Percentiles rank a stretch among this genome's conserved stretches.
Conservation (phyloP, 1,139 yeast species). For the Wickerhamomyces sp. region DNA sequence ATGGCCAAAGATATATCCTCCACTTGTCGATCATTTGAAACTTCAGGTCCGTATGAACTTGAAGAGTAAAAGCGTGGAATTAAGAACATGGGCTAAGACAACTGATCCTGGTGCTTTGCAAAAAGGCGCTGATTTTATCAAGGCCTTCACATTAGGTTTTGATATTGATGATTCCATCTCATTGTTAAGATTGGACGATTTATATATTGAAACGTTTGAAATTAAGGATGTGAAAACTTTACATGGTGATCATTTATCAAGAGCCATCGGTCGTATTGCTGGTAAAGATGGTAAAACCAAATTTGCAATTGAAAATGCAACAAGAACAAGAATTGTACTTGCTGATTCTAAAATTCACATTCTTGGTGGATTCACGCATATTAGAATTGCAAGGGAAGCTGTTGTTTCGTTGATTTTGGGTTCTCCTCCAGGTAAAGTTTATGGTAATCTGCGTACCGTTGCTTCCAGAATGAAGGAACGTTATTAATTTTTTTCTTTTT, state of each 20-base stretch:
- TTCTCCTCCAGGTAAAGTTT: conserved; percentile 97
- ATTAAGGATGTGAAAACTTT: conserved; percentile 94
- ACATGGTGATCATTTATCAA: conserved; percentile 91
- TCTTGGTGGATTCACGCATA: conserved; percentile 94
- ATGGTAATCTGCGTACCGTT: conserved; percentile 93
- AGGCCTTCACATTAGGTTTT: conserved; percentile 92
- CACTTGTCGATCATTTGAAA: conserved; percentile 89
- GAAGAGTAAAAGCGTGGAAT: conserved; percentile 76
- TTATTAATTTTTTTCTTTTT: too few species aligned
- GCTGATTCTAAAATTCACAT: conserved; percentile 97
- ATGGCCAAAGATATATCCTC: conserved; percentile 95
- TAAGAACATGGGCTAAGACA: conserved; percentile 77
- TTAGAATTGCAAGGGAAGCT: conserved; percentile 95
- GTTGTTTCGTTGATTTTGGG: conserved; percentile 93
- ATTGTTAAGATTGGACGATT: conserved; percentile 84
- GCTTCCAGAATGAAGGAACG: conserved; percentile 97
- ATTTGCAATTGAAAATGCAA: conserved; percentile 96
- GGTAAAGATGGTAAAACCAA: conserved; percentile 99
- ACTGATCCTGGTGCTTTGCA: conserved; percentile 93
- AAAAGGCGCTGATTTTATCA: conserved; percentile 94
- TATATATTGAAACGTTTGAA: conserved; percentile 95
- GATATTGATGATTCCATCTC: conserved; percentile 98
- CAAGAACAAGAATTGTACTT: conserved; percentile 93
- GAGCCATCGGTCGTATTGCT: conserved; percentile 99
- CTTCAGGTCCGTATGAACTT: conserved; percentile 95